A percentile compares a stretch with the other conserved stretches of the same genome.
Conservation (phyloP, 306 rosid genomes). For the Trichosanthes truncata region DNA sequence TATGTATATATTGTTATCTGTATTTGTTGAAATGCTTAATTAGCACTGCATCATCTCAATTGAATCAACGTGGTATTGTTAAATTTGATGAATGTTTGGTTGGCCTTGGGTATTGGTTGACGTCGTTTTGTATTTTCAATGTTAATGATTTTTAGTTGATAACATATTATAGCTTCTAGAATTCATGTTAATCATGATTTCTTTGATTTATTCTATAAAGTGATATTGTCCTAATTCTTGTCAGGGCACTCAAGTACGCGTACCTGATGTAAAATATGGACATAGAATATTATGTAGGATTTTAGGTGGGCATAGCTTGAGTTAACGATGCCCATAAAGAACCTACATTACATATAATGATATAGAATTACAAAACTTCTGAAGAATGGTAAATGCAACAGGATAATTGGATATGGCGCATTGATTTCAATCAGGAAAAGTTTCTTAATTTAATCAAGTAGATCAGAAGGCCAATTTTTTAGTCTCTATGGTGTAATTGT, state of each 20-base stretch:
- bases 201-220: not conserved
- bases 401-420: not conserved
- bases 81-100: not conserved
- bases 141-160: not conserved
- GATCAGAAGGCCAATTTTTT: not conserved
- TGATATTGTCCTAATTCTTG: conserved; percentile 31
- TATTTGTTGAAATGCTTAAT: too few relatives aligned
- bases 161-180: not conserved
- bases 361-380: not conserved
- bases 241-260: conserved; percentile 25
- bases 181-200: not conserved
- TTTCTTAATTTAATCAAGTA: not conserved
- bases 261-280: conserved; percentile 37
- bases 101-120: not conserved
- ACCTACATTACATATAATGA: conserved; percentile 17
- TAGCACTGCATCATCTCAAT: too few relatives aligned
- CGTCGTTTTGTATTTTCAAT: not conserved
- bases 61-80: not conserved
- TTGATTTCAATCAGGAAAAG: not conserved
- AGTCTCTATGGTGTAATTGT: not conserved
- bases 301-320: conserved; percentile 22
- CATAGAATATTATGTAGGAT: conserved; percentile 19
- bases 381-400: not conserved
- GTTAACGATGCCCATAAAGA: conserved; percentile 17
- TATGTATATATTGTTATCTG: not conserved